These are phyloP conservation scores for Parietaria judaica DNA, from an alignment of 306 rosid species.

Conservation along the genomic window DNA sequence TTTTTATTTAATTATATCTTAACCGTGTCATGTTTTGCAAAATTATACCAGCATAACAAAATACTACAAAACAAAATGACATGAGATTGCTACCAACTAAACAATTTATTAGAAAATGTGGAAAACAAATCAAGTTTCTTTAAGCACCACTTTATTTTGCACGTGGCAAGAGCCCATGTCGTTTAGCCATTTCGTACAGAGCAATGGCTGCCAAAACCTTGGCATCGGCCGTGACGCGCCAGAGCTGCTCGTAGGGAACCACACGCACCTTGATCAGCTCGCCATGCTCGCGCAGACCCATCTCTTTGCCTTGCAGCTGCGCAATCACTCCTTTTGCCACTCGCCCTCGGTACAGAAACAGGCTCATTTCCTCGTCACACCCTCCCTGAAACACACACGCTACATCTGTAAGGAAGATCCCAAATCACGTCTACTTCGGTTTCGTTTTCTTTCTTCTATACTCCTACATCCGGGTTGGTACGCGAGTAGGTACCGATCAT, in stretches of 20 bases:
- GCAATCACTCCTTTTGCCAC: conserved; percentile 51
- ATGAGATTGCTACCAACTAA: no score
- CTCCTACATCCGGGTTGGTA: no score
- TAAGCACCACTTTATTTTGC: background rate
- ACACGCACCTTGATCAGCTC: conserved; percentile 74
- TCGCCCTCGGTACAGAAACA: conserved; percentile 50
- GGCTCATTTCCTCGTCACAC: conserved; percentile 80
- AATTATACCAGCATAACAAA: no score
- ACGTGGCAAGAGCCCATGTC: conserved; percentile 55
- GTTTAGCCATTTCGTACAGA: conserved; percentile 71
- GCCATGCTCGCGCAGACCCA: conserved; percentile 83
- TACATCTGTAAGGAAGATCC: no score
- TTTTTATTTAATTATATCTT: no score
- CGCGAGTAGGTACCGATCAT: no score
- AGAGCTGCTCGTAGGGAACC: conserved; percentile 62
- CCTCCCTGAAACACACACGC: conserved; percentile 49
- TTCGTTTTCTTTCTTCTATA: no score
- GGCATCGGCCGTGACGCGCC: conserved; percentile 80
- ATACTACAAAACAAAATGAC: no score
- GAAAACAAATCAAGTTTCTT: no score
- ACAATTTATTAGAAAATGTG: no score
- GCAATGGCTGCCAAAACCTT: conserved; percentile 69
- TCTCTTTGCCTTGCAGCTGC: conserved; percentile 71
- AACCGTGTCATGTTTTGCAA: no score
- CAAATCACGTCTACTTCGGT: no score